These are phyloP conservation scores for Aspergillus japonicus DNA, from an alignment of 2,329 filamentous ascomycete species.

Conservation along the genomic window DNA sequence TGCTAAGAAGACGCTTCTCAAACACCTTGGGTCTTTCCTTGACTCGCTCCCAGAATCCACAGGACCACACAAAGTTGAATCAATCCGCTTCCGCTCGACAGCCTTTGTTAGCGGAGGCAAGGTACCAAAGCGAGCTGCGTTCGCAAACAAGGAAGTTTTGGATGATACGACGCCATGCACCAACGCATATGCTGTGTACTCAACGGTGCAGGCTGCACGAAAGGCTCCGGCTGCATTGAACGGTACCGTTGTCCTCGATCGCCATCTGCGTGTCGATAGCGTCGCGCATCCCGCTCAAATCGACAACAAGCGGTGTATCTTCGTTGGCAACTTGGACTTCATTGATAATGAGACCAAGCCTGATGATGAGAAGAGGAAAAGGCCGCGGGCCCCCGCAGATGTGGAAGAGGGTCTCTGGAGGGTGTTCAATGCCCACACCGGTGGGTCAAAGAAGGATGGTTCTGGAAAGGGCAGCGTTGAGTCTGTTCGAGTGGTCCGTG, in stretches of 20 bases:
- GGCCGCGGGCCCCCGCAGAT: constrained; percentile 75
- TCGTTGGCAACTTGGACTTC: constrained; percentile 94
- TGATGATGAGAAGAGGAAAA: constrained; percentile 60
- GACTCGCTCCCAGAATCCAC: constrained; percentile 50
- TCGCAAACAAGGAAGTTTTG: constrained; percentile 86
- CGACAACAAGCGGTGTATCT: constrained; percentile 87
- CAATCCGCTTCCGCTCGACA: constrained; percentile 89
- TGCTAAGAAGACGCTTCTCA: constrained; percentile 72
- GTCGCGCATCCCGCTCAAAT: constrained; percentile 81
- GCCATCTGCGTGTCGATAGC: constrained; percentile 86
- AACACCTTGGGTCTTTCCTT: constrained; percentile 76
- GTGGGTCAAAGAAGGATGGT: constrained; percentile 27
- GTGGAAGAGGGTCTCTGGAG: constrained; percentile 75
- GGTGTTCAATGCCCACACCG: constrained; percentile 40
- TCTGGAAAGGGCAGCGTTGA: constrained; percentile 74
- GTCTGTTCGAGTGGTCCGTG: constrained; percentile 87
- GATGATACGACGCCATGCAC: constrained; percentile 86
- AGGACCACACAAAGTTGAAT: constrained; percentile 73
- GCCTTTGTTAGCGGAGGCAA: constrained; percentile 69
- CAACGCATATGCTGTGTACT: constrained; percentile 92
- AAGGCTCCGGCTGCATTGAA: constrained; percentile 77
- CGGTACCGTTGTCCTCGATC: constrained; percentile 76
- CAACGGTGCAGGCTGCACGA: constrained; percentile 69
- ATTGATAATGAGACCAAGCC: constrained; percentile 84
- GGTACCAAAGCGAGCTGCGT: constrained; percentile 91